Conservation (phyloP, 2,329 filamentous ascomycete species). For the Ilyonectria destructans region DNA sequence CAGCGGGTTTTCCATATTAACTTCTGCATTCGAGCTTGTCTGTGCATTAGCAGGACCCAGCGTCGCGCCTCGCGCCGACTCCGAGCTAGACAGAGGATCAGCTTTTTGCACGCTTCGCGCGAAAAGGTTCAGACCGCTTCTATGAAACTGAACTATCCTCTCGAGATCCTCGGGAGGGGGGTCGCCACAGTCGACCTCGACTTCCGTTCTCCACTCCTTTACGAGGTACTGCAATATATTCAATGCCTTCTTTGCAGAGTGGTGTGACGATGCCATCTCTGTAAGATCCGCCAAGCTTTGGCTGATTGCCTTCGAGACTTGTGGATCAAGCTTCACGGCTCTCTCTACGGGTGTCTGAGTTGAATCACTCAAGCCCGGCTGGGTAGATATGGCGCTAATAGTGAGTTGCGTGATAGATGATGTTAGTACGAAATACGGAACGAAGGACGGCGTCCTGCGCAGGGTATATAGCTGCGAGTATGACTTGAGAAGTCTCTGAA, state of each 20-base stretch:
- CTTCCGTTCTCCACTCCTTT: slow-evolving; percentile 72
- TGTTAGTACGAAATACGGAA: slow-evolving; percentile 74
- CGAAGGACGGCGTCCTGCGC: slow-evolving; percentile 72
- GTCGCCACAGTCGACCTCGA: slow-evolving; percentile 58
- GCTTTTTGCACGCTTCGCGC: slow-evolving; percentile 64
- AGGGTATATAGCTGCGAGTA: slow-evolving; percentile 74
- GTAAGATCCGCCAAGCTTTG: slow-evolving; percentile 72
- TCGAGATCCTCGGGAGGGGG: slow-evolving; percentile 56
- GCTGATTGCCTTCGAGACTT: slow-evolving; percentile 62
- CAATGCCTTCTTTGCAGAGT: slow-evolving; percentile 73
- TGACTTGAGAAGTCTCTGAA: slow-evolving; percentile 69
- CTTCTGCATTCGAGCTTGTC: no score
- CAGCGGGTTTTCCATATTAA: no score
- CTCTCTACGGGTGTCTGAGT: slow-evolving; percentile 52
- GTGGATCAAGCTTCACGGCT: slow-evolving; percentile 55
- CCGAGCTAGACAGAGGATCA: slow-evolving; percentile 60
- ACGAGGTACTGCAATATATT: slow-evolving; percentile 73
- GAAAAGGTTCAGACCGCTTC: slow-evolving; percentile 72
- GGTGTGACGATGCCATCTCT: slow-evolving; percentile 74
- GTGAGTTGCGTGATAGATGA: slow-evolving; percentile 74
- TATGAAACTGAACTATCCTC: slow-evolving; percentile 62
- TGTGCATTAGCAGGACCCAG: no score
- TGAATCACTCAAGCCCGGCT: slow-evolving; percentile 39
- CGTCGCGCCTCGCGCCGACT: no score
- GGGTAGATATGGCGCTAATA: slow-evolving; percentile 60